A percentile compares a stretch with the other conserved stretches of the same genome.
These are phyloP conservation scores for Phytophthora hybrid DNA, from an alignment of 352 stramenopile genomes.

Conservation along the genomic window DNA sequence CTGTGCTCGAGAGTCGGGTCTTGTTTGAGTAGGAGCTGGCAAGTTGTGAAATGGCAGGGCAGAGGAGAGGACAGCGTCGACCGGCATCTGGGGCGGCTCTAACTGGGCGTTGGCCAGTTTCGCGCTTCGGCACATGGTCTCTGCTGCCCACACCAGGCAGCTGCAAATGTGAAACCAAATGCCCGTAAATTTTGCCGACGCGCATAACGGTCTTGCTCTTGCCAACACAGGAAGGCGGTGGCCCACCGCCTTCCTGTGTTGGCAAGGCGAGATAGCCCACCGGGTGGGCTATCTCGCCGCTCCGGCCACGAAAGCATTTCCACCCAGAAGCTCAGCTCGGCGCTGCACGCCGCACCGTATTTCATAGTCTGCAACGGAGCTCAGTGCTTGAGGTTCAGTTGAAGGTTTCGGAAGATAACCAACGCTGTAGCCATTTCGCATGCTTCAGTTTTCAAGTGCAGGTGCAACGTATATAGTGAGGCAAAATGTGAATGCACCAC, in stretches of 20 bases:
- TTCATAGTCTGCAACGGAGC: not conserved
- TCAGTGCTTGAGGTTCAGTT: not conserved
- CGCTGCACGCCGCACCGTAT: not conserved
- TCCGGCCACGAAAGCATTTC: not conserved
- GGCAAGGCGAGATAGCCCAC: too few species aligned
- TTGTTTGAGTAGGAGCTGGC: constrained; percentile 12
- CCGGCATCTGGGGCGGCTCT: constrained; percentile 1
- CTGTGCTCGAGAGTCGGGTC: not conserved
- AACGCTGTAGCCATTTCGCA: constrained; percentile 19
- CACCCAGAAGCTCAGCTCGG: constrained; percentile 1
- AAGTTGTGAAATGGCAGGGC: constrained; percentile 22
- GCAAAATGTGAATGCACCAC: too few species aligned
- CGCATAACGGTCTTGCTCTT: not conserved
- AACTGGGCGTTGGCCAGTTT: constrained; percentile 23
- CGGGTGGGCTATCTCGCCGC: not conserved
- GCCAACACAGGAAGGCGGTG: not conserved
- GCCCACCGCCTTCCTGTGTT: too few species aligned
- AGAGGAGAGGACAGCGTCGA: constrained; percentile 7
- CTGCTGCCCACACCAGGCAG: constrained; percentile 22
- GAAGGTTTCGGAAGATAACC: constrained; percentile 17
- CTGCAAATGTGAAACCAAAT: constrained; percentile 40
- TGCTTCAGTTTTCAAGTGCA: constrained; percentile 8
- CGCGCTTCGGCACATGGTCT: constrained; percentile 29
- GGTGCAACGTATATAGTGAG: not conserved
- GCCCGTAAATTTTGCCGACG: constrained; percentile 21